Percentiles rank a stretch among this genome's conserved stretches.
Evolutionary conservation across 1,284 basidiomycete genomes (phyloP).

Genomic region (Fistulinella staudtii): DNA sequence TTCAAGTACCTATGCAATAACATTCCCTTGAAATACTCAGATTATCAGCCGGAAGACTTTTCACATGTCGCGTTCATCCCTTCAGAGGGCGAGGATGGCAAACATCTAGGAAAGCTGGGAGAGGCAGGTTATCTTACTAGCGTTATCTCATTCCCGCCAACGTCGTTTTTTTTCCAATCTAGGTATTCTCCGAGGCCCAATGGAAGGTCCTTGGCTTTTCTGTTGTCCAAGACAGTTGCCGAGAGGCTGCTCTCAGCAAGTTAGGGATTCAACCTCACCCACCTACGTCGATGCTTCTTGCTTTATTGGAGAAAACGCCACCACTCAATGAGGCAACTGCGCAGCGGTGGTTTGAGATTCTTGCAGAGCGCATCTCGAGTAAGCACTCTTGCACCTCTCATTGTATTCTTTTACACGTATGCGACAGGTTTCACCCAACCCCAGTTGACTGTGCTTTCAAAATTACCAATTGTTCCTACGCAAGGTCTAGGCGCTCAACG

Average conservation of each 20-base stretch:
- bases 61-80: slow-evolving; percentile 77
- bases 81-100: slow-evolving; percentile 49
- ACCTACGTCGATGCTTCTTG: slow-evolving; percentile 59
- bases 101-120: slow-evolving; percentile 61
- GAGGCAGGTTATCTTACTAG: slow-evolving; percentile 46
- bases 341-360: slow-evolving; percentile 69
- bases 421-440: slow-evolving; percentile 21
- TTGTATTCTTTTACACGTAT: neutral
- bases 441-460: slow-evolving; percentile 38
- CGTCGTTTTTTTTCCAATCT: neutral
- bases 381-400: slow-evolving; percentile 9
- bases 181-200: slow-evolving; percentile 73
- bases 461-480: slow-evolving; percentile 54
- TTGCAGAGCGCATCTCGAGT: slow-evolving; percentile 75
- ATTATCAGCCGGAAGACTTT: slow-evolving; percentile 57
- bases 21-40: slow-evolving; percentile 55
- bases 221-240: slow-evolving; percentile 54
- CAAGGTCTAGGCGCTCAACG: slow-evolving; percentile 27
- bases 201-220: slow-evolving; percentile 79
- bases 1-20: slow-evolving; percentile 81
- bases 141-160: slow-evolving; percentile 1
- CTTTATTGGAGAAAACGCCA: slow-evolving; percentile 59
- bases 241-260: slow-evolving; percentile 61
- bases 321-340: slow-evolving; percentile 59
- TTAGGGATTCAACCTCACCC: slow-evolving; percentile 79